Evolutionary conservation across 2,329 filamentous ascomycete species (phyloP), one percentile per base, ranked within the genome.

Genomic region (Hypoxylon sp.): DNA sequence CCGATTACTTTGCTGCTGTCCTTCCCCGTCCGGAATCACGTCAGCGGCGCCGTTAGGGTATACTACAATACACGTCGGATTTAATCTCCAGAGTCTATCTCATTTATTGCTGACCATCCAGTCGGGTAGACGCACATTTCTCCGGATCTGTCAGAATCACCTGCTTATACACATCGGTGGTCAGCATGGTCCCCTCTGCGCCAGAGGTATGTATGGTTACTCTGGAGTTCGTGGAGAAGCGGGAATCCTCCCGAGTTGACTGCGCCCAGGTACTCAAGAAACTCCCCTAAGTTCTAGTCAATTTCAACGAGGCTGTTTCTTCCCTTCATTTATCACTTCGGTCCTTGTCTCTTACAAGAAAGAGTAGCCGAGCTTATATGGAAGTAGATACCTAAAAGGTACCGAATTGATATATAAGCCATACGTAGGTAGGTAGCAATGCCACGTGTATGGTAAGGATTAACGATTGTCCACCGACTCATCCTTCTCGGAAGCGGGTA

Each of bases 41-140:
- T 65, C 65, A 61, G 65, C 59, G 63, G 65, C 63, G 62, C 30
- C 28, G 18, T 53, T 55, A 26, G 36, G 44, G 51, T 22, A n/a
- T 11, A 44, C 46, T 33, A 49, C 30, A 33, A 51, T 56, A 64
- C 9, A 42, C 16, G 50, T 56, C 32, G 16, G 57, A 65, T 54
- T 20, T 58, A 63, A 68, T 65, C 62, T 51, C 54, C 44, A 52
- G 49, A 42, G 53, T 57, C 40, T 42, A 60, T 65, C 57, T 64
- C 24, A 42, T 56, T 52, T 53, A 66, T 56, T 61, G 49, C 58
- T 61, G 53, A 69, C 66, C 53, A 48, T 62, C 63, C 53, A 64
- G 48, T 62, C 67, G 64, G 64, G 38, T 64, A 67, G 50, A 46
- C 60, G 48, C 60, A 40, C 56, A 36, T 48, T 55, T 45, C 42